Conservation (phyloP, 257 asterid species). For the Cordia subcordata region DNA sequence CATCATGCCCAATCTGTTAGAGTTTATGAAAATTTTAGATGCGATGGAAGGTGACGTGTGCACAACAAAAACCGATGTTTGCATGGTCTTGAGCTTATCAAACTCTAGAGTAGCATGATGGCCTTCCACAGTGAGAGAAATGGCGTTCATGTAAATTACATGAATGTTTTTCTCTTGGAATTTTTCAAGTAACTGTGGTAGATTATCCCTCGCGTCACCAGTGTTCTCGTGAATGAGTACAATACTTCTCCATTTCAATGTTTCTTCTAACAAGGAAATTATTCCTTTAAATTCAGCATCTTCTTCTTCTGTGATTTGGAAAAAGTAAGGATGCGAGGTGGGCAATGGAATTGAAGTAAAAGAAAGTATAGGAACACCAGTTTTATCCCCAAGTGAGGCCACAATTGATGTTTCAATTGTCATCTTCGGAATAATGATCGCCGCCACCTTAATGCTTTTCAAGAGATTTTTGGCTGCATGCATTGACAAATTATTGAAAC, state of each 20-base stretch:
- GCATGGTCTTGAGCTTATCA: constrained; percentile 10
- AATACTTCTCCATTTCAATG: constrained; percentile 32
- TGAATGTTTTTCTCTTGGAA: not conserved
- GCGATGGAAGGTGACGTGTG: constrained; percentile 31
- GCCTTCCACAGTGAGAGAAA: constrained; percentile 20
- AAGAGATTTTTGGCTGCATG: constrained; percentile 43
- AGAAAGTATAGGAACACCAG: constrained; percentile 31
- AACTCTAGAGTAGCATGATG: constrained; percentile 20
- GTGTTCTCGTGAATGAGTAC: constrained; percentile 25
- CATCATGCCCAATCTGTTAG: constrained; percentile 35
- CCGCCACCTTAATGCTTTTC: constrained; percentile 27
- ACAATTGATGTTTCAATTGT: constrained; percentile 23
- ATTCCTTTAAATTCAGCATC: constrained; percentile 29
- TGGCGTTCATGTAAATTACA: constrained; percentile 10
- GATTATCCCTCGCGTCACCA: constrained; percentile 20
- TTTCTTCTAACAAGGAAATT: constrained; percentile 17
- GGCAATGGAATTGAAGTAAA: constrained; percentile 22
- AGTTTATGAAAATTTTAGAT: constrained; percentile 24
- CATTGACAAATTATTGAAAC: constrained; percentile 9
- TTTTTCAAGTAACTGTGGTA: not conserved
- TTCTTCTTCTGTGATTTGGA: constrained; percentile 37
- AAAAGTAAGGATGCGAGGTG: constrained; percentile 19
- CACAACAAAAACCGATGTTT: constrained; percentile 23
- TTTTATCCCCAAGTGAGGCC: constrained; percentile 23
- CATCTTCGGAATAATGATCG: constrained; percentile 28